These are phyloP conservation scores for Corymbia calophylla DNA, from an alignment of 441 rosid species.

Conservation along the genomic window DNA sequence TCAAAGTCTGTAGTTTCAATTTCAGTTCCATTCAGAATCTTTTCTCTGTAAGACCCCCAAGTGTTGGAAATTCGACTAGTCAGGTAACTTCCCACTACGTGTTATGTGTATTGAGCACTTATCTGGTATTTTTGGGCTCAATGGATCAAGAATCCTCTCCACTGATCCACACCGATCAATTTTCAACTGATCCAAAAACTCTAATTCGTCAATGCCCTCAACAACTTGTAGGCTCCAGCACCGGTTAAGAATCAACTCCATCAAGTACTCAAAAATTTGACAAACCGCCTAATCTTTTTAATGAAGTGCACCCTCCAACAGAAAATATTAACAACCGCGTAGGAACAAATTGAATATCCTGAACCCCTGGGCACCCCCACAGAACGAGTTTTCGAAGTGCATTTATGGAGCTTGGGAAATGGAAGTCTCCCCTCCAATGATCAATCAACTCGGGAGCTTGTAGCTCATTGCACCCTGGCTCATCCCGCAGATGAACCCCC, in stretches of 20 bases:
- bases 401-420: no score
- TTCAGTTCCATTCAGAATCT: no score
- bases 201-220: neutral
- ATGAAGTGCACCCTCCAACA: neutral
- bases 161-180: rapidly evolving
- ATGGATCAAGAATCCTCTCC: neutral
- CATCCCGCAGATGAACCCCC: no score
- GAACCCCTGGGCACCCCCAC: no score
- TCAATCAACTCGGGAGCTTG: no score
- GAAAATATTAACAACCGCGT: neutral
- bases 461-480: no score
- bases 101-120: neutral
- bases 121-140: neutral
- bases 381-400: no score
- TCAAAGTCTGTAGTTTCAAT: no score
- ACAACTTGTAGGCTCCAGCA: neutral
- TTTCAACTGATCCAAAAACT: neutral
- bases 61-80: rapidly evolving
- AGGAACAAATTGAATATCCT: no score
- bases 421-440: no score
- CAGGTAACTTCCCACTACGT: rapidly evolving
- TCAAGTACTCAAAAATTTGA: neutral
- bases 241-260: rapidly evolving
- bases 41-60: no score
- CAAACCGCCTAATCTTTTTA: neutral